Conservation (phyloP, 768 basidiomycete genomes). For the Phylloporus arenicola region DNA sequence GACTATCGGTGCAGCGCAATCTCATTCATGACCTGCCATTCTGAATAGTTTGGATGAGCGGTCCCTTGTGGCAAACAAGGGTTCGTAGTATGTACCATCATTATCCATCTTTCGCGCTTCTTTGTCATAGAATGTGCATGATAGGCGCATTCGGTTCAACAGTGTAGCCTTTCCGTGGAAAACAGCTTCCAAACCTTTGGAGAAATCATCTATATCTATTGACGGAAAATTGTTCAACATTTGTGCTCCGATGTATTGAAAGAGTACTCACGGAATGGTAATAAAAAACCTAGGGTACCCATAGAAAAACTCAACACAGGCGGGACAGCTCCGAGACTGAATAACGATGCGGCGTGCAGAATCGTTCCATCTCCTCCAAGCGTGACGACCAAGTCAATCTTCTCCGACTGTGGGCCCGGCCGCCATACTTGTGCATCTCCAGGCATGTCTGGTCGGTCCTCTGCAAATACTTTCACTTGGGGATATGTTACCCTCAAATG, state of each 20-base stretch:
- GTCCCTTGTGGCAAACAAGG: slow-evolving; percentile 1
- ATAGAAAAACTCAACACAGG: slow-evolving; percentile 65
- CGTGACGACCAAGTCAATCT: slow-evolving; percentile 84
- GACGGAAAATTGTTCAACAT: slow-evolving; percentile 1
- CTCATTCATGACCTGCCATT: slow-evolving; percentile 98
- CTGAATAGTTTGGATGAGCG: slow-evolving; percentile 32
- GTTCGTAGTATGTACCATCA: slow-evolving; percentile 43
- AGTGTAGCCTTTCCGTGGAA: slow-evolving; percentile 76
- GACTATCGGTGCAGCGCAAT: slow-evolving; percentile 86
- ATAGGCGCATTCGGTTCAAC: slow-evolving; percentile 84
- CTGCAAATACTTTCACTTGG: slow-evolving; percentile 58
- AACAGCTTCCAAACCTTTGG: slow-evolving; percentile 72
- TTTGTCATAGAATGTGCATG: slow-evolving; percentile 69
- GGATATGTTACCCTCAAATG: slow-evolving; percentile 56
- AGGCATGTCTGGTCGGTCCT: slow-evolving; percentile 62
- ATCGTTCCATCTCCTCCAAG: slow-evolving; percentile 95
- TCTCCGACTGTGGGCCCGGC: slow-evolving; percentile 45
- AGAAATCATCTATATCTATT: slow-evolving; percentile 84
- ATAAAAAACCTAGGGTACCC: slow-evolving; percentile 88
- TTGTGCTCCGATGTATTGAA: not conserved
- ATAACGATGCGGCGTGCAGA: slow-evolving; percentile 86
- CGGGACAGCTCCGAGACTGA: slow-evolving; percentile 86
- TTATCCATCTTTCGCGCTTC: slow-evolving; percentile 53
- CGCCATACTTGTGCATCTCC: slow-evolving; percentile 62
- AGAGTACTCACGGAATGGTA: slow-evolving; percentile 78